Evolutionary conservation across 352 stramenopile genomes (phyloP).

Genomic region (Globisporangium splendens): DNA sequence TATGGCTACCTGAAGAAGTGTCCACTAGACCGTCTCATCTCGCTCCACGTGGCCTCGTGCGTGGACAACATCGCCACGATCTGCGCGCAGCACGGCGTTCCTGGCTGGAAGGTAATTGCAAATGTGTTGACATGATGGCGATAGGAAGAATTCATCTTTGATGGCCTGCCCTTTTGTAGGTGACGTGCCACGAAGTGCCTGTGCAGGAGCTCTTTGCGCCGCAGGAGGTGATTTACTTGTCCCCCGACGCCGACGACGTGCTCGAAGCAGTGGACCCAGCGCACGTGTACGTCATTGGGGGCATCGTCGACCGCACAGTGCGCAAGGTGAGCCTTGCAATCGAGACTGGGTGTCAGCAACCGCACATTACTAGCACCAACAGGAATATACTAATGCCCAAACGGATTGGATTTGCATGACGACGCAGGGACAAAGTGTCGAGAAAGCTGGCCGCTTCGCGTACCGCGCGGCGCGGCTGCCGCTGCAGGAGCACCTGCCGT

Average conservation of each 20-base stretch:
- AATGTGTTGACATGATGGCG: too few species aligned
- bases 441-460: conserved; percentile 27
- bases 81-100: conserved; percentile 37
- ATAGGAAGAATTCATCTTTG: too few species aligned
- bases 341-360: background rate
- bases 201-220: conserved; percentile 48
- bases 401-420: background rate
- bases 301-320: conserved; percentile 83
- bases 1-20: conserved; percentile 80
- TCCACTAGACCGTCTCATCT: conserved; percentile 53
- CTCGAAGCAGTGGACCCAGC: conserved; percentile 44
- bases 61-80: conserved; percentile 24
- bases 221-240: conserved; percentile 75
- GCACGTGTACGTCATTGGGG: conserved; percentile 74
- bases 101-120: conserved; percentile 70
- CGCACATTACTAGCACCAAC: too few species aligned
- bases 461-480: conserved; percentile 49
- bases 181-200: conserved; percentile 31
- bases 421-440: conserved; percentile 37
- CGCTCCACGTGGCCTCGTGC: conserved; percentile 56
- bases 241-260: conserved; percentile 72
- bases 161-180: background rate
- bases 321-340: conserved; percentile 42
- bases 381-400: too few species aligned
- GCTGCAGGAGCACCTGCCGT: conserved; percentile 52